Evolutionary conservation across 495 filamentous ascomycete genomes (phyloP), one percentile per base, ranked within the genome.

Genomic region (Staphylotrichum longicolle): DNA sequence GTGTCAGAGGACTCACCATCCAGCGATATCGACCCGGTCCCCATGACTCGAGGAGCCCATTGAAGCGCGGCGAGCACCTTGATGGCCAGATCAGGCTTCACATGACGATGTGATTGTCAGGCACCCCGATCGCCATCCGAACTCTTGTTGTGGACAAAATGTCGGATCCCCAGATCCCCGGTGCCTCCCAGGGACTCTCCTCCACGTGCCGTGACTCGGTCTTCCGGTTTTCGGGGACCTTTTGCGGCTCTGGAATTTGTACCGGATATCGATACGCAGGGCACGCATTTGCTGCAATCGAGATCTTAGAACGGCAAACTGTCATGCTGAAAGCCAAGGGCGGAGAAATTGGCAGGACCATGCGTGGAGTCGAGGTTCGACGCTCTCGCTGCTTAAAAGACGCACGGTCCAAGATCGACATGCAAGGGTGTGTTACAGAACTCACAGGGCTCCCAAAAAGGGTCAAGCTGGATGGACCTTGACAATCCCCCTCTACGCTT

Each of bases 341-440:
- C 34, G 49, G 49, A 20, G 55, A 68, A 55, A 73, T 73, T 68
- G 64, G 49, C 63, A 73, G 66, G 65, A 66, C 59, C 50, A 35
- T 34, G 33, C 34, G 42, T 58, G 52, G 59, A 39, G 57, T 51
- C 48, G 46, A 35, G 37, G n/a, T 37, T 39, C 37, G 32, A n/a
- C 10, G n/a, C 20, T 47, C 27, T 61, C 54, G 48, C 50, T 62
- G 53, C 20, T 39, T 34, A 42, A 35, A 57, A 56, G 33, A 52
- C 50, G 51, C 65, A 61, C 60, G 54, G 63, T n/a, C 64, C 55
- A 66, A 54, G 70, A 72, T 70, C 68, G 60, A 68, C 68, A 12
- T 33, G 34, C 68, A 67, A 58, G 68, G 66, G 70, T 37, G 54
- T 67, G 70, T 72, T 69, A 67, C 70, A 70, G 70, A 72, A 69